Base-by-base conservation (phyloP, 2,329 filamentous ascomycete species). In the Lasiodiplodia hormozganensis region DNA sequence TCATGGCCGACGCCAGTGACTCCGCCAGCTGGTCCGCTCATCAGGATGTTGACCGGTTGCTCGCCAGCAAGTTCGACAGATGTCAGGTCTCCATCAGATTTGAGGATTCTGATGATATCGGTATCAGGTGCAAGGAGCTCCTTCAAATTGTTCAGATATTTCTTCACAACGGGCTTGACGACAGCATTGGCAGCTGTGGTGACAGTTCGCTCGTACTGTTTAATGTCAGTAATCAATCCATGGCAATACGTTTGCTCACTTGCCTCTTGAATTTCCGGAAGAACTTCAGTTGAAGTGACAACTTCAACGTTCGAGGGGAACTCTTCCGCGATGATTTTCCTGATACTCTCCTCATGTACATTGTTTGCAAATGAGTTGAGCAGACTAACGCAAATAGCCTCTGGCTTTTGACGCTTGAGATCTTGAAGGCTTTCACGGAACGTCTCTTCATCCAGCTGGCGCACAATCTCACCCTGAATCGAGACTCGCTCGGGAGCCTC, bases 1-100 rank as follows among this genome's bases (percentile, higher is more conserved):
- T 82, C 76, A 70, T 85, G 82, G 11, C 82, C 82, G 8, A 84
- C 82, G 18, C 82, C 83, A 57, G 82, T 81, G 11, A 83, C 83
- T n/a, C 83, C 83, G 49, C 83, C 83, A n/a, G 83, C 83, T 1
- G 83, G 83, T 0, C 83, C 83, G 31, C 82, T 84, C 82, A 85
- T 85, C 18, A 85, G 74, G 40, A 85, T 81, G 62, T 81, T 82
- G n/a, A 85, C 83, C 0, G 83, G 83, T 1, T 83, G 72, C 65
- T 85, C 79, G 0, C 80, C 81, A 1, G 83, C 83, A 16, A 84
- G 74, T 2, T 78, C 75, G 2, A 84, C 72, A 16, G 82, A 83
- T 0, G 82, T 85, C 58, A 85, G 72, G 5, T 83, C 83, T 6
- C 83, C 83, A 69, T 85, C 83, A 18, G 82, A 84, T 71, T 85